Evolutionary conservation across 768 basidiomycete genomes (phyloP), one percentile per base, ranked within the genome.

Genomic region (Suillus brevipes): DNA sequence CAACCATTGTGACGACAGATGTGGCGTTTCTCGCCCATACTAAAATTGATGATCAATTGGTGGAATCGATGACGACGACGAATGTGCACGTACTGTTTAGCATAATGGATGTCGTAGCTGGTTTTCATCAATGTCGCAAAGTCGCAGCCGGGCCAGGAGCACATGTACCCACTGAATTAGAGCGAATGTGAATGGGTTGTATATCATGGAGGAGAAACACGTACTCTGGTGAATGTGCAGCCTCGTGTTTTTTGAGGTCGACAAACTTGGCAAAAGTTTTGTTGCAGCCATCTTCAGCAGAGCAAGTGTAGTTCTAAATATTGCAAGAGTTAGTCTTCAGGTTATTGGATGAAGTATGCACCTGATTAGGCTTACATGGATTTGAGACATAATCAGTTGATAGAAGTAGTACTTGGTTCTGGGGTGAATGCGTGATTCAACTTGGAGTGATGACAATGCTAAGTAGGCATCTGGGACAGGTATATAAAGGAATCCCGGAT

Each of bases 231-330:
- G 34, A 36, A 36, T 36, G 74, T 0, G 49, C 56, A 8, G 36
- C 59, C 52, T 25, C 68, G 57, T 76, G 74, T 55, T 73, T 70
- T 36, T 40, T 71, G 23, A 75, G 63, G 28, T 75, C 67, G 13
- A 40, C 64, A 2, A 61, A 53, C 37, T 40, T 74, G 7, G 34
- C 8, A 8, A 36, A 36, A 36, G 34, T 36, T 36, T 36, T 5
- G 4, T 36, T 36, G 34, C 74, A 75, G 36, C 47, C 1, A 4
- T 36, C 4, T 40, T 53, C 45, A 13, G 67, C 37, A 38, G 37
- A 57, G 40, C 74, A 75, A 1, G 61, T 0, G 57, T 43, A 61
- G 14, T 31, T 49, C 74, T 74, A 23, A 14, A 31, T n/a, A 52
- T 52, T 28, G 25, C 31, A 31, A 31, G 31, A 31, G 18, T 53